Evolutionary conservation across 805 yeast genomes (phyloP).

Genomic region (Wickerhamiella qilinensis): DNA sequence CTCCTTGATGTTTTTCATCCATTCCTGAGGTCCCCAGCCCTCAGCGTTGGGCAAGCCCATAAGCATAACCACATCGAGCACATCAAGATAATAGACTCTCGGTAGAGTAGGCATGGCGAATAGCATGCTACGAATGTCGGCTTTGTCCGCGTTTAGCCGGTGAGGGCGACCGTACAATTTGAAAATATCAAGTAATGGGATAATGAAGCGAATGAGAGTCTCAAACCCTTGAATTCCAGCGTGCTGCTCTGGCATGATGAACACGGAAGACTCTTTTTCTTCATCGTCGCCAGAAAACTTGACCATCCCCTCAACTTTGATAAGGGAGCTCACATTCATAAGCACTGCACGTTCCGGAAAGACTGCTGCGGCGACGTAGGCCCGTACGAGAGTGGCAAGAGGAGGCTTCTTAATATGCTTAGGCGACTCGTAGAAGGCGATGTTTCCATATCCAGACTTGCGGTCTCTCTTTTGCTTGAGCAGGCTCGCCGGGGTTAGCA

Average conservation of each 20-base stretch:
- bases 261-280: constrained; percentile 43
- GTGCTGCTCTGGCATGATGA: constrained; percentile 71
- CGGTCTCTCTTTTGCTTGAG: constrained; percentile 27
- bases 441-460: constrained; percentile 36
- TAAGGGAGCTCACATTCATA: constrained; percentile 74
- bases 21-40: constrained; percentile 41
- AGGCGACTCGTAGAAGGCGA: constrained; percentile 70
- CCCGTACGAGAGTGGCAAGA: constrained; percentile 62
- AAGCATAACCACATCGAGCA: constrained; percentile 38
- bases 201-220: constrained; percentile 63
- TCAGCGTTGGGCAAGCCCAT: constrained; percentile 23
- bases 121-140: constrained; percentile 45
- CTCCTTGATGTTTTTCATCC: constrained; percentile 43
- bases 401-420: constrained; percentile 48
- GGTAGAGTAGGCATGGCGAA: constrained; percentile 79
- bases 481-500: constrained; percentile 42
- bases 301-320: constrained; percentile 76
- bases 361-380: constrained; percentile 68
- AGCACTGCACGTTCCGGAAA: constrained; percentile 74
- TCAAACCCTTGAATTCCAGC: constrained; percentile 74
- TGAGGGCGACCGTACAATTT: constrained; percentile 69
- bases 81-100: constrained; percentile 50
- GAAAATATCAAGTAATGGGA: constrained; percentile 64
- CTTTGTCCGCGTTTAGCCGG: constrained; percentile 57
- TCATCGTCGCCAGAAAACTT: constrained; percentile 18